Evolutionary conservation across 2,329 filamentous ascomycete species (phyloP).

Genomic region (Penicillium sp.): DNA sequence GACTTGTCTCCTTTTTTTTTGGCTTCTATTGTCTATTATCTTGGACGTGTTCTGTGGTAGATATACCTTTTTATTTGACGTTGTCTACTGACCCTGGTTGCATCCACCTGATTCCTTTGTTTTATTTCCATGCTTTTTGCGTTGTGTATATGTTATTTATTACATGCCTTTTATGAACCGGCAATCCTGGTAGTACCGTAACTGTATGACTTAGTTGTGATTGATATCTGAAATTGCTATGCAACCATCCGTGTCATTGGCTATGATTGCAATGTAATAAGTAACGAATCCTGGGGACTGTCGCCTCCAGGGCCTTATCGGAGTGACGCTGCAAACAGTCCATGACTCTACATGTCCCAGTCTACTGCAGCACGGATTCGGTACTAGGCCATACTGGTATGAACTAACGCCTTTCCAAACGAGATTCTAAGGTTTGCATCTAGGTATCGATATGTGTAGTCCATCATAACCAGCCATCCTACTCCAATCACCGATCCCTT

Average conservation of each 20-base stretch:
- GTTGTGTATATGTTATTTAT: conserved; percentile 11
- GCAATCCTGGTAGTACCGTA: background rate
- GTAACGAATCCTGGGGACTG: too few species aligned
- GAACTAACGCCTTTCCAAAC: too few species aligned
- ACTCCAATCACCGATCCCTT: too few species aligned
- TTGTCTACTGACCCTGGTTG: conserved; percentile 29
- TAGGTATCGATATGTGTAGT: too few species aligned
- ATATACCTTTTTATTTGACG: conserved; percentile 31
- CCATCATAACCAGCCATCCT: too few species aligned
- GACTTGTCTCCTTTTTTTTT: conserved; percentile 13
- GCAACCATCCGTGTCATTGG: background rate
- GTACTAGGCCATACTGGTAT: too few species aligned
- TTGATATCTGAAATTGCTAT: background rate
- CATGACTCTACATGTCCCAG: too few species aligned
- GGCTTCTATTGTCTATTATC: conserved; percentile 26
- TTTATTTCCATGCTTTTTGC: conserved; percentile 23
- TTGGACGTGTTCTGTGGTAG: conserved; percentile 27
- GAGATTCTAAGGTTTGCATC: too few species aligned
- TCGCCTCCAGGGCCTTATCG: too few species aligned
- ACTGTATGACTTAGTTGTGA: background rate
- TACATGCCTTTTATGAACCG: conserved; percentile 1
- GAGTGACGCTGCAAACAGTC: too few species aligned
- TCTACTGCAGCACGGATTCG: too few species aligned
- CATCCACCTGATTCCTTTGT: conserved; percentile 24
- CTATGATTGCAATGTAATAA: too few species aligned